Base-by-base conservation (phyloP, 345 rosid genomes). In the Acer yangbiense region DNA sequence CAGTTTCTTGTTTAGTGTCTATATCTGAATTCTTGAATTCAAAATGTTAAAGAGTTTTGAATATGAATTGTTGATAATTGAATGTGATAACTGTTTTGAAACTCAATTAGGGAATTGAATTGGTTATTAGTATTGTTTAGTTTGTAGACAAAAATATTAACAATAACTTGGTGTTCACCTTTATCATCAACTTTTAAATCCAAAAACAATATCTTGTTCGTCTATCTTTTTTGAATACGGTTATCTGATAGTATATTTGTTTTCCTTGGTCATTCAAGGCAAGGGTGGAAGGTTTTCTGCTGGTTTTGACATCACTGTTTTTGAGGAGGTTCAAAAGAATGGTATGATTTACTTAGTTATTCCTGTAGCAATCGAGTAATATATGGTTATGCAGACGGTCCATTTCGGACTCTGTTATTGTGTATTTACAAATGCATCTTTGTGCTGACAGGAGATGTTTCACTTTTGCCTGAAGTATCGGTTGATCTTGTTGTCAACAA, bases 241-340 rank as follows among this genome's bases (percentile, higher is more conserved):
- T 58, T 74, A 6, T 74, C 46, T 63, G 69, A 29, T 63, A 27
- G 7, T 63, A 10, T 63, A 1, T 62, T 55, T 52, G 11, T 61
- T 66, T 78, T 35, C 29, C 9, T 65, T 67, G 68, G 76, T 76
- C 27, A 29, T 75, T 80, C 86, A 82, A 95, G 99, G 99, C 73
- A 87, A 91, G 48, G 85, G 88, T 73, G 93, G 97, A 79, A 92
- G 91, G 83, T 95, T 93, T 82, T 95, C 93, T 0, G 98, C 96
- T 65, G 98, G 98, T 41, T 95, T 95, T 29, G 98, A 95, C 70
- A 90, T 95, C 81, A 89, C 87, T 85, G 98, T 93, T 63, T 92
- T 95, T 81, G 83, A 81, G 83, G 85, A 90, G 85, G 82, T 93
- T 82, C 98, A 95, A 29, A 80, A 76, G 83, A 84, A 87, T 70